Percentiles rank a stretch among this genome's conserved stretches.
Conservation (phyloP, 768 basidiomycete species). For the Leccinum longicurvipes region DNA sequence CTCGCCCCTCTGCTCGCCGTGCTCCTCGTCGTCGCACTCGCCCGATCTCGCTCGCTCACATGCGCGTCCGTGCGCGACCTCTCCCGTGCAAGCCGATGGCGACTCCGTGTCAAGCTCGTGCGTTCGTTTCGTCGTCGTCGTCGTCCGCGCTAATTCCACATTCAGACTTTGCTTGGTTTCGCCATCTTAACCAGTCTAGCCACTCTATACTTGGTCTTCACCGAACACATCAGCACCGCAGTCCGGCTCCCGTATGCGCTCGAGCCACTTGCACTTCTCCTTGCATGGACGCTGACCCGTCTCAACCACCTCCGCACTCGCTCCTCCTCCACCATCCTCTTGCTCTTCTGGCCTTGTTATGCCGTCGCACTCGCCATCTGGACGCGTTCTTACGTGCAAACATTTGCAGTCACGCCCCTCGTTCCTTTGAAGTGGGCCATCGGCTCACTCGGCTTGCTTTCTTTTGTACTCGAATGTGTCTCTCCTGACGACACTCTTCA, state of each 20-base stretch:
- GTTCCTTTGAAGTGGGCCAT: conserved; percentile 44
- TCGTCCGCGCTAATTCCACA: neutral
- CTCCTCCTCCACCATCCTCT: conserved; percentile 64
- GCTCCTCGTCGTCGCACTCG: conserved; percentile 41
- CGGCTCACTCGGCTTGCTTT: conserved; percentile 44
- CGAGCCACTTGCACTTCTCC: conserved; percentile 51
- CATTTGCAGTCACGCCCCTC: conserved; percentile 34
- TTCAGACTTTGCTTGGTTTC: conserved; percentile 46
- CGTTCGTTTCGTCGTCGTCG: conserved; percentile 24
- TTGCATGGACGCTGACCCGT: conserved; percentile 51
- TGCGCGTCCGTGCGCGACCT: conserved; percentile 29
- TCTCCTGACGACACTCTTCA: conserved; percentile 55
- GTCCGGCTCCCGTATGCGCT: conserved; percentile 53
- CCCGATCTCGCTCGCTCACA: conserved; percentile 34
- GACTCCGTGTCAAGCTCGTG: conserved; percentile 67
- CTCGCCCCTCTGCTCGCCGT: conserved; percentile 49
- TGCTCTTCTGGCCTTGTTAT: conserved; percentile 83
- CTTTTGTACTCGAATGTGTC: conserved; percentile 65
- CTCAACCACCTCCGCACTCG: conserved; percentile 70
- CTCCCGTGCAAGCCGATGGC: conserved; percentile 46
- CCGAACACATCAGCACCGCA: conserved; percentile 33
- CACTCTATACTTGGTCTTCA: conserved; percentile 40
- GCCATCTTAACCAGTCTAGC: conserved; percentile 46
- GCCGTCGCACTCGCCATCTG: conserved; percentile 47
- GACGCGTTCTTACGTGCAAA: conserved; percentile 52